Evolutionary conservation across 441 rosid genomes (phyloP).

Genomic region (Gossypium trilobum): DNA sequence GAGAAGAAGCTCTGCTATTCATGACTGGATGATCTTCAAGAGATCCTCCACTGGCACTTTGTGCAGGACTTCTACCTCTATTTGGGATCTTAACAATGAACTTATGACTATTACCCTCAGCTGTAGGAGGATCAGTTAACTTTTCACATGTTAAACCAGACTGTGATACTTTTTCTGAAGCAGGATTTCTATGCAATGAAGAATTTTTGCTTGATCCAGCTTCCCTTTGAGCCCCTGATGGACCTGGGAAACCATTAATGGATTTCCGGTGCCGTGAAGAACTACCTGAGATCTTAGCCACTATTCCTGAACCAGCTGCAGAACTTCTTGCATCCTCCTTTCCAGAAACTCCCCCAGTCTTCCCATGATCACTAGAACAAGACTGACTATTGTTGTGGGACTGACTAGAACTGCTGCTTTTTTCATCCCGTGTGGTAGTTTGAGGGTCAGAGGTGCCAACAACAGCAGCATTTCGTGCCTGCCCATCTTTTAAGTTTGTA

Average conservation of each 20-base stretch:
- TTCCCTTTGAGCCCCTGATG: constrained; percentile 37
- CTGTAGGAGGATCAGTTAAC: constrained; percentile 36
- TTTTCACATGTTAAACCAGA: constrained; percentile 47
- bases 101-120: constrained; percentile 54
- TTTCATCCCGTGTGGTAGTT: constrained; percentile 40
- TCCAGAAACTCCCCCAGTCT: constrained; percentile 36
- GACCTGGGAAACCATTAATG: constrained; percentile 41
- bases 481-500: constrained; percentile 40
- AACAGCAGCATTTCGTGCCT: constrained; percentile 30
- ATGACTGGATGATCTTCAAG: constrained; percentile 50
- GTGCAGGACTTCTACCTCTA: constrained; percentile 68
- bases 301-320: constrained; percentile 38
- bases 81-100: constrained; percentile 67
- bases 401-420: constrained; percentile 71
- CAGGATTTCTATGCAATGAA: constrained; percentile 34
- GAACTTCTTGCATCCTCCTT: constrained; percentile 63
- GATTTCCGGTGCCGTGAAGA: constrained; percentile 48
- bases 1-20: constrained; percentile 61
- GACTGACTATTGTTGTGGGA: constrained; percentile 72
- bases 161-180: constrained; percentile 52
- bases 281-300: constrained; percentile 33
- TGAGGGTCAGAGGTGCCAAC: constrained; percentile 36
- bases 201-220: constrained; percentile 37
- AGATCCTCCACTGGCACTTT: constrained; percentile 57
- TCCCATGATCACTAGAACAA: constrained; percentile 57